These are phyloP conservation scores for Phaffia rhodozyma DNA, from an alignment of 1,284 basidiomycete genomes.

Conservation along the genomic window DNA sequence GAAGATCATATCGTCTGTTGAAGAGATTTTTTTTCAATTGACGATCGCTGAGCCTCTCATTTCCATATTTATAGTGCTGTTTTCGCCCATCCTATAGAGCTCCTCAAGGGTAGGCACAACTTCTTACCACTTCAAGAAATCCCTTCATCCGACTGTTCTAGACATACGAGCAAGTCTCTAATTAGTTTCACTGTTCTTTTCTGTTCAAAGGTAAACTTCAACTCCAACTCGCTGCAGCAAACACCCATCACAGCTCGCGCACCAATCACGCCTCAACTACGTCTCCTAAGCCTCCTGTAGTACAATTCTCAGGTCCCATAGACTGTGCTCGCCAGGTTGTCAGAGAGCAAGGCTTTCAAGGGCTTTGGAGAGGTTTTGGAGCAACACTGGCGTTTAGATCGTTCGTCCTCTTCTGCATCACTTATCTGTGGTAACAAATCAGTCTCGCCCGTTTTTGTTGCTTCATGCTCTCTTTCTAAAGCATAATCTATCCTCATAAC, in stretches of 20 bases:
- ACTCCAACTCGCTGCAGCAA: constrained; percentile 22
- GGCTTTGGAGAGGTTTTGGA: constrained; percentile 2
- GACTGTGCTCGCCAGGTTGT: constrained; percentile 5
- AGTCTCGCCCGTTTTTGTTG: not conserved
- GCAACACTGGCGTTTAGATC: constrained; percentile 4
- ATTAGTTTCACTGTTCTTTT: too few species aligned
- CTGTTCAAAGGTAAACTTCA: constrained; percentile 29
- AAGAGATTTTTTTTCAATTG: not conserved
- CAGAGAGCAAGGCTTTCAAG: not conserved
- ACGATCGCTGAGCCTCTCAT: not conserved
- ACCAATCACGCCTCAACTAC: not conserved
- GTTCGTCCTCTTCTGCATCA: not conserved
- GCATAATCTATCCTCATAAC: not conserved
- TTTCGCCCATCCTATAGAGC: constrained; percentile 36
- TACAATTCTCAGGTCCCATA: constrained; percentile 10
- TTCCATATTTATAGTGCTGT: constrained; percentile 24
- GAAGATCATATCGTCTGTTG: too few species aligned
- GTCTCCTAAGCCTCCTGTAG: not conserved
- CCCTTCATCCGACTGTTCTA: not conserved
- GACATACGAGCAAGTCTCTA: not conserved
- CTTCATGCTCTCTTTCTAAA: not conserved
- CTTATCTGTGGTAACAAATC: too few species aligned
- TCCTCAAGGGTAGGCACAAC: constrained; percentile 26
- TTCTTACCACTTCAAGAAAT: not conserved
- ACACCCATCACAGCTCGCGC: not conserved